Base-by-base conservation (phyloP, 306 rosid species). In the Castanea crenata region DNA sequence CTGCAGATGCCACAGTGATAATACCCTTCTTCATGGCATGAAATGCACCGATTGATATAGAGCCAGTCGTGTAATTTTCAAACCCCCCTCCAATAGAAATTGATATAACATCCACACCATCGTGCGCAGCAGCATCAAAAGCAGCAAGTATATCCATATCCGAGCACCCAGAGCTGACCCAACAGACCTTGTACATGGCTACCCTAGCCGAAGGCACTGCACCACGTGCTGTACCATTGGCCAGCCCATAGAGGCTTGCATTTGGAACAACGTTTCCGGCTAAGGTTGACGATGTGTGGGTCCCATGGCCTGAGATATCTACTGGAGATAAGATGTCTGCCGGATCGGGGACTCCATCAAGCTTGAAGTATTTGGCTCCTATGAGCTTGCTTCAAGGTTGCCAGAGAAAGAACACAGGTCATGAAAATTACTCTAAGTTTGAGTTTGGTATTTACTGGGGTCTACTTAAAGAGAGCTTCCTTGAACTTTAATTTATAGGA, bases 71-170 rank as follows among this genome's bases (percentile, higher is more conserved):
- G 73, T 85, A 92, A 29, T 44, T 80, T 0, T 31, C 11, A n/a
- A 21, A 21, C 11, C 89, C 95, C 69, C 99, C 99, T 18, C 92
- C 94, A 2, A 92, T 89, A 0, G 97, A 94, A 70, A 92, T 62
- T 1, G 99, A 92, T 81, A 94, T 92, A 67, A 94, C 91, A 87
- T 94, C 97, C 3, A 89, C 99, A 0, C 99, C 97, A 23, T 94
- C 99, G 3, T 86, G 80, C 64, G 89, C 88, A 58, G 99, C 99
- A 10, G 97, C 91, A n/a, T 94, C 99, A 74, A 86, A 94, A 54
- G 90, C 97, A 0, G 97, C 97, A 11, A 94, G 87, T 73, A 94
- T 80, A 80, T 94, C 97, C 90, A 94, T 92, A 82, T 94, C 97
- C 0, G 95, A 10, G 81, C 99, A 94, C 59, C 90, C 97, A 7